phyloP scores from a whole-genome alignment of 345 rosid genomes.

The Eucalyptus tenuipes region DNA sequence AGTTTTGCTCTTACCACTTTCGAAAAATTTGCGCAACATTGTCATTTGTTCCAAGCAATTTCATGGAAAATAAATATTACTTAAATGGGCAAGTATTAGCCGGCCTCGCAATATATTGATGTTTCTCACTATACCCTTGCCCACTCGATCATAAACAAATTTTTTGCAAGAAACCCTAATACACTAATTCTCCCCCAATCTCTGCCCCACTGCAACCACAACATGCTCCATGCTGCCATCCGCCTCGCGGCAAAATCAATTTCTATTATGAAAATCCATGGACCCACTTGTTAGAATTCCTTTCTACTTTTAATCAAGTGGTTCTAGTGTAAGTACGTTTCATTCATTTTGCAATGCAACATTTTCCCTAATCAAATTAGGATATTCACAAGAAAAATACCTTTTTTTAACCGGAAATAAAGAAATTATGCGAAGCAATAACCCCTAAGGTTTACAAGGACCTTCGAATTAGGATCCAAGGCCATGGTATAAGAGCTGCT shows the following conservation, averaged over 20 bases:
- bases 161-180: background rate
- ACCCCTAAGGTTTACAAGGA: background rate
- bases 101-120: background rate
- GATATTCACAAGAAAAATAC: background rate
- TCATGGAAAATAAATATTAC: background rate
- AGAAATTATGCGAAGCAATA: accelerated
- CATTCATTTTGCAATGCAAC: accelerated
- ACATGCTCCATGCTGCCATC: background rate
- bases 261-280: background rate
- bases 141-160: background rate
- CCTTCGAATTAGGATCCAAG: background rate
- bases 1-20: background rate
- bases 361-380: background rate
- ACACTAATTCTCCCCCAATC: accelerated
- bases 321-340: background rate
- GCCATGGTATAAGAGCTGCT: background rate
- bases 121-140: background rate
- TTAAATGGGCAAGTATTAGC: background rate
- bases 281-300: background rate
- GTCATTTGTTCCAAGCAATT: background rate
- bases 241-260: background rate
- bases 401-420: background rate
- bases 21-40: accelerated
- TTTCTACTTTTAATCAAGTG: background rate
- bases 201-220: background rate